These are phyloP conservation scores for Pseudozyma sp. DNA, from an alignment of 1,284 basidiomycete species.

Conservation along the genomic window DNA sequence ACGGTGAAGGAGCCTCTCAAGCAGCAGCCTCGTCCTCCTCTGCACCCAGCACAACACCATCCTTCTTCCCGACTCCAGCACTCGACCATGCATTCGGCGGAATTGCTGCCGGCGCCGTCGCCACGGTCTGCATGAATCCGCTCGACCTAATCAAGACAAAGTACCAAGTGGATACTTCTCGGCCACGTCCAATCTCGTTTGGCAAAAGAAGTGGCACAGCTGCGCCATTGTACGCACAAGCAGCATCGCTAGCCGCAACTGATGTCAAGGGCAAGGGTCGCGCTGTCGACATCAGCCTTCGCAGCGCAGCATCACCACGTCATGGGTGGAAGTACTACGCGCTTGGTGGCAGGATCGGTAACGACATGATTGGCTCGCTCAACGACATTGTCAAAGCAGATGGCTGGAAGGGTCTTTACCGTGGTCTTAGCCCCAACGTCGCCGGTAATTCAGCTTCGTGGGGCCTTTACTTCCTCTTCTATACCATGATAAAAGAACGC, in stretches of 20 bases:
- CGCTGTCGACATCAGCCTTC: constrained; percentile 10
- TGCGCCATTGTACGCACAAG: background rate
- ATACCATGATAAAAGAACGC: constrained; percentile 87
- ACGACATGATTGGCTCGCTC: constrained; percentile 81
- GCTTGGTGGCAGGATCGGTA: constrained; percentile 70
- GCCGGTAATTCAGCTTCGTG: constrained; percentile 97
- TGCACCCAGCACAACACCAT: constrained; percentile 10
- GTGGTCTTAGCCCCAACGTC: constrained; percentile 89
- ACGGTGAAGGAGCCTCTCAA: constrained; percentile 21
- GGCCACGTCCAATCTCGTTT: constrained; percentile 29
- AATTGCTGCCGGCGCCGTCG: constrained; percentile 89
- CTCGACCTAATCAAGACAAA: constrained; percentile 96
- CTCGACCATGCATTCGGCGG: constrained; percentile 93
- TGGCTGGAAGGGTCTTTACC: constrained; percentile 88
- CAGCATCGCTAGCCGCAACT: constrained; percentile 3
- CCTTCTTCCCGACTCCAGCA: constrained; percentile 64
- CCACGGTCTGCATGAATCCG: constrained; percentile 96
- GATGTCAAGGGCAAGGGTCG: constrained; percentile 42
- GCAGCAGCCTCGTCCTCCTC: constrained; percentile 11
- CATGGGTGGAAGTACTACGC: constrained; percentile 49
- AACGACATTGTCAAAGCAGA: constrained; percentile 79
- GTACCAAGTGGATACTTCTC: constrained; percentile 77
- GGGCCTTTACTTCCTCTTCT: constrained; percentile 99
- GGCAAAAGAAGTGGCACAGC: constrained; percentile 6
- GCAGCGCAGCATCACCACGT: background rate